phyloP scores from a whole-genome alignment of 2,329 filamentous ascomycete genomes.

The Lecanicillium sp. region DNA sequence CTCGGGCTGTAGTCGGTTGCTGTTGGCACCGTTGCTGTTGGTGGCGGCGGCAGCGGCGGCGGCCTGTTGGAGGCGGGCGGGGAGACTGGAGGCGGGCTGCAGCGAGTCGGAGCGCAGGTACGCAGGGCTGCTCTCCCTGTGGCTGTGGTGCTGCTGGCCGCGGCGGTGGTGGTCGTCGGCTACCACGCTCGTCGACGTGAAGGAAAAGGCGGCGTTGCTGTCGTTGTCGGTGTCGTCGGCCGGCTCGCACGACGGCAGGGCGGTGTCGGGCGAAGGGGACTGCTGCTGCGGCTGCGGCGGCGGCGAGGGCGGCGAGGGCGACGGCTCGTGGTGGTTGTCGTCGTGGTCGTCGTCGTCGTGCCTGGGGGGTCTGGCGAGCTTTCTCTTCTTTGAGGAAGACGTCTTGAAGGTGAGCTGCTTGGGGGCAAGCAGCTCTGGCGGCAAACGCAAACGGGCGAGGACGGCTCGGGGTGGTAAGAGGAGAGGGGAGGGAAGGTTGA shows the following conservation, averaged over 20 bases:
- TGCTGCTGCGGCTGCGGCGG: too few relatives aligned
- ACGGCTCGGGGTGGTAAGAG: slow-evolving; percentile 8
- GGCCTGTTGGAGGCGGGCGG: slow-evolving; percentile 43
- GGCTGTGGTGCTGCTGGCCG: too few relatives aligned
- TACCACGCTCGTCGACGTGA: slow-evolving; percentile 30
- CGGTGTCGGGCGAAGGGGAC: slow-evolving; percentile 41
- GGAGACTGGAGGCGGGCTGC: slow-evolving; percentile 44
- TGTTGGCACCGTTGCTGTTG: slow-evolving; percentile 1
- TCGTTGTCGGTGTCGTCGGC: slow-evolving; percentile 39
- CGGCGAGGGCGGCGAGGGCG: slow-evolving; percentile 24
- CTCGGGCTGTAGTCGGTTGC: slow-evolving; percentile 36
- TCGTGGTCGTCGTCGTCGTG: slow-evolving; percentile 28
- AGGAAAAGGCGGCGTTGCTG: slow-evolving; percentile 46
- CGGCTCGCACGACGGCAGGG: slow-evolving; percentile 48
- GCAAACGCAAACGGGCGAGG: slow-evolving; percentile 12
- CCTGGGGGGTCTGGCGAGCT: slow-evolving; percentile 47
- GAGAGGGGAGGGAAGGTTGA: slow-evolving; percentile 16
- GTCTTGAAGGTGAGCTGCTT: slow-evolving; percentile 63
- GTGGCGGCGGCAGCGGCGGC: slow-evolving; percentile 22
- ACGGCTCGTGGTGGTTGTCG: neutral
- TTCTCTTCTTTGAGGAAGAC: slow-evolving; percentile 70
- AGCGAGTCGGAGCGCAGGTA: slow-evolving; percentile 36
- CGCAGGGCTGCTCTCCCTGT: slow-evolving; percentile 30
- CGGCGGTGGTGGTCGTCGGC: slow-evolving; percentile 19
- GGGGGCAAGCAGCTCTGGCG: slow-evolving; percentile 46